Base-by-base conservation (phyloP, 495 filamentous ascomycete species). In the Cenococcum geophilum region DNA sequence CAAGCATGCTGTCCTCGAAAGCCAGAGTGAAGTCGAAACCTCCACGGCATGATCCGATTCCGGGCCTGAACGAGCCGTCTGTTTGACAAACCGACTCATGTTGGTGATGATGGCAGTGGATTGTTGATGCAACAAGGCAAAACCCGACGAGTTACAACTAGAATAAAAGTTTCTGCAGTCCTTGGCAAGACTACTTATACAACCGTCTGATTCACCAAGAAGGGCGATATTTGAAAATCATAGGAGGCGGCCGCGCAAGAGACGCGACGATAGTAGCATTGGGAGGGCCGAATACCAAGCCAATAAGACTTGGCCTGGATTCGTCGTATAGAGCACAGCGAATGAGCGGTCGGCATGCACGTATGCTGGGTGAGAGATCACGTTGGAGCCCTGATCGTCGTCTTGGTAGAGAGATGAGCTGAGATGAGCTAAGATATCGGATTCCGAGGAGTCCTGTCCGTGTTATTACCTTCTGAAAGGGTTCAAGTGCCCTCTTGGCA, bases 21-120 rank as follows among this genome's bases (percentile, higher is more conserved):
- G 57, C 21, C 20, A 69, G 34, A 16, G 66, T 69, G 45, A 69
- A 66, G 55, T 69, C 66, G 60, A 66, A 69, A 22, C 59, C 64
- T 43, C 61, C 64, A 49, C 67, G 53, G 51, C 64, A 67, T 22
- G 56, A 52, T 23, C 67, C 63, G 25, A 61, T 60, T 9, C 51
- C 40, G 20, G 67, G 67, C 1, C 67, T 59, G 51, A 69, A 69
- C 32, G 67, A 58, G 49, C 27, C 54, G 57, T 69, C 67, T 21
- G 45, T 52, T 22, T 47, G 45, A 51, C 59, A 69, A n/a, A 52
- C 53, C 25, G 55, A 18, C 47, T 57, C 67, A 66, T 67, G 27
- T 32, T 6, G 27, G 27, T 6, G 27, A 32, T 32, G 27, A 6
- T 32, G 27, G 27, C 6, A 32, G 27, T 3, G 27, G 27, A 32